A percentile compares a stretch with the other conserved stretches of the same genome.
These are phyloP conservation scores for Gossypium thurberi DNA, from an alignment of 345 rosid genomes.

Conservation along the genomic window DNA sequence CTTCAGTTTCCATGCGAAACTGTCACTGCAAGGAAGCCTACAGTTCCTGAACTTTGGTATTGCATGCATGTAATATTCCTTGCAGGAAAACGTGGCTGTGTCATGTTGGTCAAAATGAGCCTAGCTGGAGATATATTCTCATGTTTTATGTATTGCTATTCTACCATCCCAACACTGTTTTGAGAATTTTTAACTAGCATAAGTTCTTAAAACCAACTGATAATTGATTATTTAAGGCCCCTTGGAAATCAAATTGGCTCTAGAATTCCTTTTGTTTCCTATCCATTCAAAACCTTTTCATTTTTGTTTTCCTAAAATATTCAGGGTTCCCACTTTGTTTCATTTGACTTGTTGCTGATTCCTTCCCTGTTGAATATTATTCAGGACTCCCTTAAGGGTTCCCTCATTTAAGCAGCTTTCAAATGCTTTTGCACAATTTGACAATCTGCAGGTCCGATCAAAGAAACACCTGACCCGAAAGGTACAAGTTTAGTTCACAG, in stretches of 20 bases:
- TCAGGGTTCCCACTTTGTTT: not conserved
- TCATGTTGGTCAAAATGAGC: not conserved
- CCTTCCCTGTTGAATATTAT: conserved; percentile 12
- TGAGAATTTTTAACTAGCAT: not conserved
- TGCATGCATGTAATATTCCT: not conserved
- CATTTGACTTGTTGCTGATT: conserved; percentile 10
- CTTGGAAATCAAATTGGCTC: not conserved
- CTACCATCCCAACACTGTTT: not conserved
- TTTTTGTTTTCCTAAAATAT: conserved; percentile 1
- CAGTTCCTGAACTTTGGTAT: not conserved
- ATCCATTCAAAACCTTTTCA: not conserved
- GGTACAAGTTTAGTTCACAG: conserved; percentile 32
- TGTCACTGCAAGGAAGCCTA: not conserved
- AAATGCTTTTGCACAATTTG: conserved; percentile 76
- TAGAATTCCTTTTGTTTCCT: not conserved
- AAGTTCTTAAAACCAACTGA: not conserved
- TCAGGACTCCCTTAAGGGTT: conserved; percentile 61
- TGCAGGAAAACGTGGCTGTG: not conserved
- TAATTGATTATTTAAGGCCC: not conserved
- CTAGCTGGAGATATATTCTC: not conserved
- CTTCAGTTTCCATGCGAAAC: not conserved
- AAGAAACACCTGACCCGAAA: conserved; percentile 77
- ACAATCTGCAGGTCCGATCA: conserved; percentile 66
- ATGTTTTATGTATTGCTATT: not conserved
- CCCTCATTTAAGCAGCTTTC: conserved; percentile 82